Percentiles rank a stretch among this genome's conserved stretches.
Conservation (phyloP, 164 flowering plant genomes). For the Umbellularia californica region DNA sequence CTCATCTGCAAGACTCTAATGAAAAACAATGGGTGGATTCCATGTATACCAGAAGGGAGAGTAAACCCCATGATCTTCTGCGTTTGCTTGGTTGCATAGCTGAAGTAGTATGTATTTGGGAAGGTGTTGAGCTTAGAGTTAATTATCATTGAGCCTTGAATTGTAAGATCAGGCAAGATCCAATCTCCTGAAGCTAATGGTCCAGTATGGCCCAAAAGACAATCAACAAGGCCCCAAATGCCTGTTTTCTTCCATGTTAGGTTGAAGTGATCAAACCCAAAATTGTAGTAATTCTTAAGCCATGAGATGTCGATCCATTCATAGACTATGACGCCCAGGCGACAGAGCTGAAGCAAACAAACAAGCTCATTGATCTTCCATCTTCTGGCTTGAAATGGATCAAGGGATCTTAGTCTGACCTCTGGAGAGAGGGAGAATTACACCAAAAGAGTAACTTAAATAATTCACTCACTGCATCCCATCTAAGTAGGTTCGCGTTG, state of each 20-base stretch:
- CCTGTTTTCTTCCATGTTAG: conserved; percentile 77
- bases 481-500: conserved; percentile 91
- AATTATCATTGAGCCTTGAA: conserved; percentile 71
- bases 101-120: conserved; percentile 85
- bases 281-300: conserved; percentile 79
- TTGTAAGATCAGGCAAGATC: conserved; percentile 93
- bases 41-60: conserved; percentile 65
- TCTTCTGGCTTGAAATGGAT: conserved; percentile 66
- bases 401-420: not conserved
- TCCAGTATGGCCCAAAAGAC: conserved; percentile 78
- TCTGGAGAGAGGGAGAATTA: not conserved
- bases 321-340: conserved; percentile 71
- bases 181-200: conserved; percentile 96
- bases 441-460: not conserved
- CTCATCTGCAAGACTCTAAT: conserved; percentile 86
- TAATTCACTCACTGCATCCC: conserved; percentile 81
- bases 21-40: conserved; percentile 82
- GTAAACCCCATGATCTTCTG: conserved; percentile 64
- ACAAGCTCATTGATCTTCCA: conserved; percentile 69
- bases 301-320: conserved; percentile 88
- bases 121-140: conserved; percentile 70
- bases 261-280: conserved; percentile 94
- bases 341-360: conserved; percentile 73
- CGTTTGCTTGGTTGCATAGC: conserved; percentile 89
- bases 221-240: conserved; percentile 69